Conservation (phyloP, 495 filamentous ascomycete species). For the Pyrenula aspistea region DNA sequence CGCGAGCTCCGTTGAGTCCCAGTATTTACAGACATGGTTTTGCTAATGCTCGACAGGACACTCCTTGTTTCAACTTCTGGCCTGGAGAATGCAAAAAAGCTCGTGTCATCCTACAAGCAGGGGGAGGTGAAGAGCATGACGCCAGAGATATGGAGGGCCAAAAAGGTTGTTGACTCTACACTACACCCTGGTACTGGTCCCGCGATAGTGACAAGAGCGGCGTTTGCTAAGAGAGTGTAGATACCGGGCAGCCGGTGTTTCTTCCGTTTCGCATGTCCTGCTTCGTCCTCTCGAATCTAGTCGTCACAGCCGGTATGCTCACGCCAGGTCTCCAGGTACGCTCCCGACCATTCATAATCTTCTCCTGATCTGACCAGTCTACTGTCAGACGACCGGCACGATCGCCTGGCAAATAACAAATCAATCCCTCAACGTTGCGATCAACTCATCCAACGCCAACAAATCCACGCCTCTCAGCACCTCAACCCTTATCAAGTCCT, state of each 20-base stretch:
- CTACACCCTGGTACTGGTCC: slow-evolving; percentile 64
- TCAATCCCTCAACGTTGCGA: slow-evolving; percentile 93
- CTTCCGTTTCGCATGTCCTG: slow-evolving; percentile 95
- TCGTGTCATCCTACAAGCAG: slow-evolving; percentile 71
- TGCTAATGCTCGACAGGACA: slow-evolving; percentile 42
- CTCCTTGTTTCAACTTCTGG: slow-evolving; percentile 62
- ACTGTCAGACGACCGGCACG: slow-evolving; percentile 62
- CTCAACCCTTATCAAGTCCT: slow-evolving; percentile 73
- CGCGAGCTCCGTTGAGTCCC: not conserved
- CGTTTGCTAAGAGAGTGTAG: slow-evolving; percentile 22
- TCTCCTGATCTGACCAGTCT: slow-evolving; percentile 8
- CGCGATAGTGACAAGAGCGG: not conserved
- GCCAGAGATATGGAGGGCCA: slow-evolving; percentile 83
- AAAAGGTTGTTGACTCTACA: slow-evolving; percentile 94
- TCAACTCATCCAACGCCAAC: slow-evolving; percentile 95
- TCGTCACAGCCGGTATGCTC: slow-evolving; percentile 97
- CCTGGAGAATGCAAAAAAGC: slow-evolving; percentile 69
- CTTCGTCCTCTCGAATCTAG: slow-evolving; percentile 85
- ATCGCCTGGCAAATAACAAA: slow-evolving; percentile 93
- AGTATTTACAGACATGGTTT: not conserved
- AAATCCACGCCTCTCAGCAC: slow-evolving; percentile 80
- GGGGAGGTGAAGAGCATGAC: slow-evolving; percentile 68
- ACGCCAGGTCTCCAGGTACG: slow-evolving; percentile 65
- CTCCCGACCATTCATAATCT: not conserved
- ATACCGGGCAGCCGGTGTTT: slow-evolving; percentile 84